Conservation (phyloP, 2,329 filamentous ascomycete species). For the Penicillium sp. region DNA sequence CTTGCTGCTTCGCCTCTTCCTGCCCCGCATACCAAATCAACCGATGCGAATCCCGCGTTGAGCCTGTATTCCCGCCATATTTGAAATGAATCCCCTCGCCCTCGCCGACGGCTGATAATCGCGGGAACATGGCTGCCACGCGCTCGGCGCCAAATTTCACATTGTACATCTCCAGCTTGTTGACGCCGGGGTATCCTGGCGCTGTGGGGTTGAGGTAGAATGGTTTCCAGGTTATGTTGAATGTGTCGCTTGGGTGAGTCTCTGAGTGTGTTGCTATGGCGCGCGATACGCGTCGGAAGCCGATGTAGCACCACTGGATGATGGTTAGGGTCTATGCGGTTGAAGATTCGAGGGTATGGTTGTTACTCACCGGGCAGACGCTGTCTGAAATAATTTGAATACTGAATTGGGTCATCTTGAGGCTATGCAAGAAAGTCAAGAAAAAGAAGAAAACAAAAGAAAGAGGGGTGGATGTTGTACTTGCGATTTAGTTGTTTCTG, state of each 20-base stretch:
- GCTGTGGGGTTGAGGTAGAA: slow-evolving; percentile 71
- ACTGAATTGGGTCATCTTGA: slow-evolving; percentile 63
- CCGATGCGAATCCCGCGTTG: slow-evolving; percentile 73
- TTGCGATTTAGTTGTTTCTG: slow-evolving; percentile 4
- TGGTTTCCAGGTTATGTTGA: slow-evolving; percentile 67
- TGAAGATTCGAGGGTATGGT: no score
- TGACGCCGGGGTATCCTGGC: slow-evolving; percentile 46
- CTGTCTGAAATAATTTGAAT: slow-evolving; percentile 77
- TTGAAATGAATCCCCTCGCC: slow-evolving; percentile 67
- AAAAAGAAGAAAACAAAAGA: not conserved
- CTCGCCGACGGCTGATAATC: slow-evolving; percentile 54
- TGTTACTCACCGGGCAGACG: slow-evolving; percentile 58
- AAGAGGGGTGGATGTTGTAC: slow-evolving; percentile 3
- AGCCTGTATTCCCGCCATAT: slow-evolving; percentile 65
- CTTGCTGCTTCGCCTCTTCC: slow-evolving; percentile 33
- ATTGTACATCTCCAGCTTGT: slow-evolving; percentile 55
- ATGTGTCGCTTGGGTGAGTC: slow-evolving; percentile 61
- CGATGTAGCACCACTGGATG: slow-evolving; percentile 63
- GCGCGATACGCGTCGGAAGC: slow-evolving; percentile 66
- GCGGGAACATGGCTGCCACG: slow-evolving; percentile 51
- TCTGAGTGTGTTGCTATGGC: slow-evolving; percentile 64
- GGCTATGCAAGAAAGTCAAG: not conserved
- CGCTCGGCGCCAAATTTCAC: slow-evolving; percentile 61
- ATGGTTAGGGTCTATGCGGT: slow-evolving; percentile 4
- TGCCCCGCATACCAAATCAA: slow-evolving; percentile 63